Base-by-base conservation (phyloP, 352 stramenopile species). In the Labyrinthula sp. region DNA sequence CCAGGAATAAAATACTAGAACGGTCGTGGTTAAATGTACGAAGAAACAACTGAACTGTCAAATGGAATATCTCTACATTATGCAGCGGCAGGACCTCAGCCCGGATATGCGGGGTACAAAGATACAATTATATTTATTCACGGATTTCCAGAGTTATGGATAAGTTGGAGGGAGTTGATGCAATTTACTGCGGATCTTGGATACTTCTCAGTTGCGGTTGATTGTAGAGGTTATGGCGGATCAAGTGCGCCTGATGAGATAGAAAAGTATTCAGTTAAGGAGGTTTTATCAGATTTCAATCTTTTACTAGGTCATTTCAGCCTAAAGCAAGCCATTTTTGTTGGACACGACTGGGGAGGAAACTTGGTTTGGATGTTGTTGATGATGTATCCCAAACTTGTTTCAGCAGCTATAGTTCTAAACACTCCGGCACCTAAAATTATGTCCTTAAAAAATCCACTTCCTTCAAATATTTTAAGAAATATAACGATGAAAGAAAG, bases 291-390 rank as follows among this genome's bases (percentile, higher is more conserved):
- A 3, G 43, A 47, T 24, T 30, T 47, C 8, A 30, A 24, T 17
- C 28, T 12, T 14, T 17, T 47, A 6, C 40, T 47, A 4, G 40
- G 39, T 21, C 26, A 45, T 21, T 24, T 47, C 25, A 30, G 40
- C 5, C 8, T 45, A 7, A 8, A 45, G 8, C 36, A 47, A 20
- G 40, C 40, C 40, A 26, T 25, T 17, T 47, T 47, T 14, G 40
- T 47, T 14, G 40, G 40, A 20, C 40, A 52, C 34, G 43, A 52
- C 34, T 52, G 43, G 43, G 43, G 43, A 14, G 43, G 43, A 15
- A 15, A n/a, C 10, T 31, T 52, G 8, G 43, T 52, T 9, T 52
- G 43, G 43, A 21, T 35, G 6, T 12, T 27, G 23, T 31, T 34
- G 5, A 6, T 36, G 5, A 31, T 45, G n/a, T 15, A 37, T 25